Evolutionary conservation across 371 early-diverging fungal genomes (phyloP).

Genomic region (Chytridium lagenaria): DNA sequence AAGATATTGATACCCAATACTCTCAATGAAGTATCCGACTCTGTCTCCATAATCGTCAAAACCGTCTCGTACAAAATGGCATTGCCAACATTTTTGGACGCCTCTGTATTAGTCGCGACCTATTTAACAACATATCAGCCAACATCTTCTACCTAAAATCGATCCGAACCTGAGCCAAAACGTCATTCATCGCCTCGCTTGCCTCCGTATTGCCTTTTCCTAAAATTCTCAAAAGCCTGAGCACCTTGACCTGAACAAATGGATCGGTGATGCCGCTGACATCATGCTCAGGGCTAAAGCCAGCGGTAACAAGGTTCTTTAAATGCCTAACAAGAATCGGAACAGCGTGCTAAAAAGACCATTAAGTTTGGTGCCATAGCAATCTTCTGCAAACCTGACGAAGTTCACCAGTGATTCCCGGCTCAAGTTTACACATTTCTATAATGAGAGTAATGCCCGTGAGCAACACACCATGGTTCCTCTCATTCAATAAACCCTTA

Average conservation of each 20-base stretch:
- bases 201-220: slow-evolving; percentile 85
- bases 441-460: slow-evolving; percentile 90
- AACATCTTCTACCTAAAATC: background rate
- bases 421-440: slow-evolving; percentile 83
- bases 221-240: slow-evolving; percentile 86
- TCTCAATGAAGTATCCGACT: slow-evolving; percentile 88
- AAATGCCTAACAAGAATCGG: slow-evolving; percentile 87
- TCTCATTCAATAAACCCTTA: slow-evolving; percentile 82
- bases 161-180: slow-evolving; percentile 83
- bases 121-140: slow-evolving; percentile 21
- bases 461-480: slow-evolving; percentile 94
- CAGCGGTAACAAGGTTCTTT: slow-evolving; percentile 84
- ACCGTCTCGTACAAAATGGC: slow-evolving; percentile 96
- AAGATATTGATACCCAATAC: slow-evolving; percentile 96
- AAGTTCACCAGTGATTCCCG: slow-evolving; percentile 71
- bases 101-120: slow-evolving; percentile 95
- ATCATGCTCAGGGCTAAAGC: slow-evolving; percentile 95
- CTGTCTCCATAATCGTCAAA: slow-evolving; percentile 93
- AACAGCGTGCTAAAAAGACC: slow-evolving; percentile 63
- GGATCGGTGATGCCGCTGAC: slow-evolving; percentile 96
- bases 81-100: slow-evolving; percentile 94
- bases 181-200: slow-evolving; percentile 96
- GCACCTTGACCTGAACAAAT: slow-evolving; percentile 94
- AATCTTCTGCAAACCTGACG: slow-evolving; percentile 62
- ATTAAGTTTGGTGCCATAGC: background rate